phyloP scores from a whole-genome alignment of 176 grass and related monocot species.

The bread wheat (Triticum aestivum) region DNA sequence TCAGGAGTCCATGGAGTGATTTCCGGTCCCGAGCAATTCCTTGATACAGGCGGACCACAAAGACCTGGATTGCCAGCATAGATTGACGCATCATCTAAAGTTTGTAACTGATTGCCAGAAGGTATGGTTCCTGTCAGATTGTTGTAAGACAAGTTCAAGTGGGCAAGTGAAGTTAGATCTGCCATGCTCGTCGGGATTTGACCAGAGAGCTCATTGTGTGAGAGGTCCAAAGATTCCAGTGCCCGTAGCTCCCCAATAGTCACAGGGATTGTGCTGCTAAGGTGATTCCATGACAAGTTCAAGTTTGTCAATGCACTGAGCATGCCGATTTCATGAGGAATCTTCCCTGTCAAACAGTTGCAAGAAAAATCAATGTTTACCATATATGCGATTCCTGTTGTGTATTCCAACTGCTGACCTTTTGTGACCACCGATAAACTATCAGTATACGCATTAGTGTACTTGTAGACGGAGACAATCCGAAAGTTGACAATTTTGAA shows the following conservation, averaged over 20 bases:
- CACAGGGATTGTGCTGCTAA: slow-evolving; percentile 17
- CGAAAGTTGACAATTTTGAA: background rate
- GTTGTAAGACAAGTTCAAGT: background rate
- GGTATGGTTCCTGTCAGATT: background rate
- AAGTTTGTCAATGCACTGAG: background rate
- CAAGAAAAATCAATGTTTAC: background rate
- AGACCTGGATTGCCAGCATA: slow-evolving; percentile 17
- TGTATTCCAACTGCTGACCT: too few relatives aligned
- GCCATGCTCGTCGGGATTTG: background rate
- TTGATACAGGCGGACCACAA: slow-evolving; percentile 14
- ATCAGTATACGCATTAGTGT: too few relatives aligned
- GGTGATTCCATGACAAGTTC: slow-evolving; percentile 33
- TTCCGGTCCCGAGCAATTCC: background rate
- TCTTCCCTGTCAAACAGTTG: slow-evolving; percentile 2
- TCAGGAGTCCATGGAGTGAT: background rate
- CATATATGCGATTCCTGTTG: too few relatives aligned
- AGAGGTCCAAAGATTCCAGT: background rate
- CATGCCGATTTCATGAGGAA: background rate
- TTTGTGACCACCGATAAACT: too few relatives aligned
- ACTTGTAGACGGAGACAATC: too few relatives aligned
- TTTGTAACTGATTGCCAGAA: background rate
- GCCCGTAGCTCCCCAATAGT: background rate
- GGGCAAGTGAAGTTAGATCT: background rate
- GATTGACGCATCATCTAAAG: background rate
- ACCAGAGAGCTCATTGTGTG: background rate